Evolutionary conservation across 176 grass and related monocot genomes (phyloP).

Genomic region (Juncus effusus): DNA sequence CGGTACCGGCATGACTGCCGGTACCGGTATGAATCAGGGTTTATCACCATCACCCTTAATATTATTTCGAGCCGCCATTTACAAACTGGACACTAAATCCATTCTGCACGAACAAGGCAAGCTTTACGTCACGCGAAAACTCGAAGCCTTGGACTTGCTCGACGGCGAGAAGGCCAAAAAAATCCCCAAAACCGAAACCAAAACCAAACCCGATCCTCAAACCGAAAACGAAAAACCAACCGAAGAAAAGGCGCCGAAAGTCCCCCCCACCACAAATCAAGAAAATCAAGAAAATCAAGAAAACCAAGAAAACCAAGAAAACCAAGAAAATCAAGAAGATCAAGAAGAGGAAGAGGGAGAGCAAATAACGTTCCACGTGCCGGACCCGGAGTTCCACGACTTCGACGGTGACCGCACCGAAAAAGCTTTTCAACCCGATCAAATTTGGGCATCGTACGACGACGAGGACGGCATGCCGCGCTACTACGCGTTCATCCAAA

Average conservation of each 20-base stretch:
- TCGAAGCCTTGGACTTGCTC: conserved; percentile 46
- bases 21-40: no score
- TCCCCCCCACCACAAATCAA: conserved; percentile 11
- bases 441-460: conserved; percentile 93
- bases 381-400: conserved; percentile 92
- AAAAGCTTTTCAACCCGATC: conserved; percentile 68
- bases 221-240: neutral
- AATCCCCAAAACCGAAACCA: conserved; percentile 34
- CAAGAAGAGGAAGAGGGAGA: conserved; percentile 11
- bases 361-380: conserved; percentile 47
- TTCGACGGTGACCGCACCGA: conserved; percentile 94
- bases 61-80: conserved; percentile 1
- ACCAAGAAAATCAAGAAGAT: conserved; percentile 27
- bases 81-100: conserved; percentile 46
- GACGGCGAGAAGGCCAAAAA: conserved; percentile 30
- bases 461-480: conserved; percentile 98
- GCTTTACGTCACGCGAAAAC: conserved; percentile 38
- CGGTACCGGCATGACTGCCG: neutral
- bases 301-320: conserved; percentile 34
- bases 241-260: no score
- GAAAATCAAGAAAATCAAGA: conserved; percentile 35
- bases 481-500: conserved; percentile 87
- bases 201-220: conserved; percentile 22
- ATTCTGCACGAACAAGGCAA: conserved; percentile 71
- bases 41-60: neutral